Conservation (phyloP, 2,329 filamentous ascomycete genomes). For the Chaetothyriales sp. region DNA sequence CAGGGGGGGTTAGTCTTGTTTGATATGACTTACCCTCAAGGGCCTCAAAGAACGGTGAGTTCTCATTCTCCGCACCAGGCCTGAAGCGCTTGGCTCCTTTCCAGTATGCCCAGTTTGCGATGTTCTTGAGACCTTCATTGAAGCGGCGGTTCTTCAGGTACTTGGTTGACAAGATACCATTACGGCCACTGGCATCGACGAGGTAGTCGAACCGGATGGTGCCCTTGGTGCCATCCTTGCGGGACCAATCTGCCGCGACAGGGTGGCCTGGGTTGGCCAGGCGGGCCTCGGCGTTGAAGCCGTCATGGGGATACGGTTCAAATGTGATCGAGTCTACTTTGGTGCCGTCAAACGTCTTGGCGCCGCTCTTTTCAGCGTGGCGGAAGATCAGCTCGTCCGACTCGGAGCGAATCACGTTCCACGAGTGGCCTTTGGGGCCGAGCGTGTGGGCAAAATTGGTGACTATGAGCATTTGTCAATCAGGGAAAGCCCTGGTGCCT, state of each 20-base stretch:
- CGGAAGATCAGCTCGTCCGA: constrained; percentile 31
- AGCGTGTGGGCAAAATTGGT: constrained; percentile 27
- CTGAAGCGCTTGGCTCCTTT: constrained; percentile 23
- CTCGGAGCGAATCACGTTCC: constrained; percentile 36
- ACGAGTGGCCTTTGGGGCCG: constrained; percentile 28
- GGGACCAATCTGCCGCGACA: constrained; percentile 3
- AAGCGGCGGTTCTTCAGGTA: constrained; percentile 35
- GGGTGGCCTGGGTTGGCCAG: constrained; percentile 2
- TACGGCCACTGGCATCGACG: constrained; percentile 35
- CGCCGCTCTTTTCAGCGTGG: constrained; percentile 28
- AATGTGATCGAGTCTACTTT: constrained; percentile 25
- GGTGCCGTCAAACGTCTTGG: constrained; percentile 28
- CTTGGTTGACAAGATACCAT: constrained; percentile 33
- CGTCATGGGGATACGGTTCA: too few relatives aligned
- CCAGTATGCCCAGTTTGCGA: constrained; percentile 38
- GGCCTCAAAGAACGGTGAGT: constrained; percentile 32
- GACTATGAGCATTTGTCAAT: too few relatives aligned
- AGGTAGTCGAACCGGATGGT: constrained; percentile 33
- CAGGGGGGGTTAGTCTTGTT: constrained; percentile 19
- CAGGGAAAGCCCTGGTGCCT: too few relatives aligned
- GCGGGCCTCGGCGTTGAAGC: too few relatives aligned
- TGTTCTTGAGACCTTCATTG: constrained; percentile 35
- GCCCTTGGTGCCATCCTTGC: constrained; percentile 23
- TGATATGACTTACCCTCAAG: constrained; percentile 20
- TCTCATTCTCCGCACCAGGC: constrained; percentile 23